Evolutionary conservation across 1,284 basidiomycete genomes (phyloP), one percentile per base, ranked within the genome.

Genomic region (Pyrrhoderma noxium): DNA sequence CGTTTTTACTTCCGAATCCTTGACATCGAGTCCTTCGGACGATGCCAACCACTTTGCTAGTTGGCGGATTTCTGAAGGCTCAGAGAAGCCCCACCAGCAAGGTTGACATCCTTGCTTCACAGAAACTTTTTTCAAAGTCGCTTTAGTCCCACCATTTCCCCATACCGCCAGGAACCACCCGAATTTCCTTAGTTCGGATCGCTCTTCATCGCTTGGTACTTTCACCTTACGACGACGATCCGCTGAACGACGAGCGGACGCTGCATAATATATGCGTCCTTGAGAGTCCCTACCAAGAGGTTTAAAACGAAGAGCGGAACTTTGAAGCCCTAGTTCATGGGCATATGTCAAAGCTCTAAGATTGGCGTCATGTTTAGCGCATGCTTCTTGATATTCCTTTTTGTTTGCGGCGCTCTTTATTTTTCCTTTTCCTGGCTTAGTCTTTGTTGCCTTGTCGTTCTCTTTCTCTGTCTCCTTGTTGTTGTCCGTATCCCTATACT

Each of bases 131-230:
- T 47, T 49, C 16, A 18, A 35, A 16, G 40, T 37, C 14, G 45
- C 39, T 22, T 39, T 31, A 3, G 16, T 1, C n/a, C 37, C 38
- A 0, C 85, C 85, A 3, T n/a, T 25, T 0, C 85, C 85, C 74
- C 77, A 85, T 0, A 87, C 80, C 0, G 74, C 79, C n/a, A 89
- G 59, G 62, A 85, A 82, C 80, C 81, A 86, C 1, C 78, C 71
- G 85, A 85, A 89, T 35, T 76, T 71, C 54, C 63, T 71, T 63
- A 81, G 67, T 37, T 67, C 62, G 27, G 62, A 61, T 31, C 77
- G 67, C 19, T 79, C 76, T 11, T 75, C 73, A 40, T 67, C 62
- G 2, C 70, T 71, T n/a, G 71, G 67, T 2, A 67, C 56, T 67
- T 68, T 55, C 9, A 59, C 56, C 37, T 63, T 64, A 22, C 64